Base-by-base conservation (phyloP, 2,329 filamentous ascomycete species). In the Apiospora marii region DNA sequence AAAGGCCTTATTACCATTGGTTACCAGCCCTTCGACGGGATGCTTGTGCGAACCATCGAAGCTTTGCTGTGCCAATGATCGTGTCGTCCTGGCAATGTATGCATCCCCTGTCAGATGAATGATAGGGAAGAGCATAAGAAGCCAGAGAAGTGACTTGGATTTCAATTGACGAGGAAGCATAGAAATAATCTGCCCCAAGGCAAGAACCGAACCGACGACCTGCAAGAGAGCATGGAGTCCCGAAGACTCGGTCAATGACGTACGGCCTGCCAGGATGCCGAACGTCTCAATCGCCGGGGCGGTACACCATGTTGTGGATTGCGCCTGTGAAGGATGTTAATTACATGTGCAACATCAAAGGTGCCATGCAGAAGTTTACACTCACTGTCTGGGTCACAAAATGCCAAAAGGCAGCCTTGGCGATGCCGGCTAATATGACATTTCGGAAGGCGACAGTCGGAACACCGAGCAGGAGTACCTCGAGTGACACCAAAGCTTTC, bases 31-130 rank as follows among this genome's bases (percentile, higher is more conserved):
- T 51, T 84, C 81, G 13, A 85, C 74, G 0, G 85, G 84, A 70
- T 86, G 84, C 0, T 77, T 64, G 2, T 85, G 74, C 0, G 84
- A 84, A 70, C 86, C 83, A 0, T 77, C 67, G 1, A 72, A 68
- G 30, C 30, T 67, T 43, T 67, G 41, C 7, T 27, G 67, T 27
- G 58, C 24, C 19, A 53, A 12, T 1, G 72, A 76, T 13, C 77
- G 73, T 14, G 76, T 64, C 0, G 44, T 19, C 3, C 70, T 61
- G 24, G 83, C 81, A 8, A 75, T 73, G 10, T 73, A 72, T 2
- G 80, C 27, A 24, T 82, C 82, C 6, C 74, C 72, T 0, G 82
- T 3, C 34, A 80, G 83, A 0, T 83, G 81, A 7, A 79, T 8
- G 1, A 84, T 7, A 0, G 83, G 74, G 12, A 81, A 16, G 0